phyloP scores from a whole-genome alignment of 108 stramenopile genomes.

The Schizochytrium sp. region DNA sequence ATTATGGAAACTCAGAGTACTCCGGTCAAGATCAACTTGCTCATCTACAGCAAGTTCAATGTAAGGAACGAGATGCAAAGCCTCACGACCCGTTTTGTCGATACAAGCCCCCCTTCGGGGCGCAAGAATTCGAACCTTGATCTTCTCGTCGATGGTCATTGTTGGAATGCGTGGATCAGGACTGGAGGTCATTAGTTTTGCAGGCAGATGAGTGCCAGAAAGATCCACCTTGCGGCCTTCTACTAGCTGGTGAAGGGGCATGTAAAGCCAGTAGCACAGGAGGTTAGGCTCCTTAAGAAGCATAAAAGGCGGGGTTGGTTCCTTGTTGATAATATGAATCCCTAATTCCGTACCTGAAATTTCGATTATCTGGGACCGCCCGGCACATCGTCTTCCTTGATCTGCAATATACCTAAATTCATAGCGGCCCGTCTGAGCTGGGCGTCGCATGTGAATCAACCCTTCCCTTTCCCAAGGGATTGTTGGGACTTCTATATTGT shows the following conservation, averaged over 20 bases:
- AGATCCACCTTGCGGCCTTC: neutral
- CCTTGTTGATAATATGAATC: neutral
- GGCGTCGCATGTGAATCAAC: neutral
- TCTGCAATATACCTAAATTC: constrained; percentile 3
- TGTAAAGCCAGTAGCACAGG: constrained; percentile 44
- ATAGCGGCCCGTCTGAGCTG: neutral
- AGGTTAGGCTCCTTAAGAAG: constrained; percentile 36
- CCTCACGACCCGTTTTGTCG: neutral
- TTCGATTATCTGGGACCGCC: neutral
- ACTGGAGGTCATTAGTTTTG: constrained; percentile 10
- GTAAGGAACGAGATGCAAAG: neutral
- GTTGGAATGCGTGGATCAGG: constrained; percentile 36
- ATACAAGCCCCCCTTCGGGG: neutral
- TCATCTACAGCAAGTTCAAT: neutral
- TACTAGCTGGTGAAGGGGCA: neutral
- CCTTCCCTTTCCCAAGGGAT: neutral
- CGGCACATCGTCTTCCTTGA: constrained; percentile 8
- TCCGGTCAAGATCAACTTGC: constrained; percentile 42
- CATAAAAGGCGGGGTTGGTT: neutral
- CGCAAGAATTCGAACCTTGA: neutral
- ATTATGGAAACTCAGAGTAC: constrained; percentile 49
- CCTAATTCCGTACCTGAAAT: neutral
- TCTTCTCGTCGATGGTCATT: constrained; percentile 50
- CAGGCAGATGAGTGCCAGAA: constrained; percentile 47
- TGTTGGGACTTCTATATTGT: neutral